Evolutionary conservation across 441 rosid genomes (phyloP), one percentile per base, ranked within the genome.

Genomic region (Metrosideros polymorpha): DNA sequence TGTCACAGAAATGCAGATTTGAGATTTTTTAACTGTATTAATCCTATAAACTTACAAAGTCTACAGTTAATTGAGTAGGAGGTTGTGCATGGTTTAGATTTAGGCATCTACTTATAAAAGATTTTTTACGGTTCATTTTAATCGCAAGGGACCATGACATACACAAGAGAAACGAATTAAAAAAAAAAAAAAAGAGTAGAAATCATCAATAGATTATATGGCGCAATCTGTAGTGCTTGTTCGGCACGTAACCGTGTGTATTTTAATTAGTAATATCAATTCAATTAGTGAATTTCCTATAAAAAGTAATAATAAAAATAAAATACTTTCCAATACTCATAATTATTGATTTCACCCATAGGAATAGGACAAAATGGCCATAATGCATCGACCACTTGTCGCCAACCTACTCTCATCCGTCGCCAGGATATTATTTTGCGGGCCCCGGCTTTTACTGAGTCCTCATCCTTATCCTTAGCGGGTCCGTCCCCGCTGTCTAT

Each of bases 381-480:
- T 35, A 12, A 12, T 39, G 47, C 12, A n/a, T 6, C 47, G 84
- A 49, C 76, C 94, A 90, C 87, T 24, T 89, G 92, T 59, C 43
- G 85, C 87, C 24, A 35, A n/a, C 43, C 32, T 18, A 56, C 42
- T 57, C 89, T 24, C 24, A 5, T 50, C 45, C 24, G 82, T 84
- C 85, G 86, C 71, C 39, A n/a, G n/a, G 92, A 90, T 89, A 90
- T 91, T 89, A 75, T 79, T 79, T 85, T n/a, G 86, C 89, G 95
- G 93, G 90, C 7, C 91, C 93, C 88, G 4, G 17, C 14, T 5
- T 53, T 89, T 88, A 82, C 90, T 1, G 43, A 85, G 86, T 85
- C 49, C 85, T 90, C 91, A 86, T 90, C 89, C 94, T 93, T 90
- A 93, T 94, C n/a, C n/a, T n/a, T n/a, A n/a, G n/a, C n/a, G n/a